Base-by-base conservation (phyloP, 2,329 filamentous ascomycete genomes). In the Teratosphaeria destructans region DNA sequence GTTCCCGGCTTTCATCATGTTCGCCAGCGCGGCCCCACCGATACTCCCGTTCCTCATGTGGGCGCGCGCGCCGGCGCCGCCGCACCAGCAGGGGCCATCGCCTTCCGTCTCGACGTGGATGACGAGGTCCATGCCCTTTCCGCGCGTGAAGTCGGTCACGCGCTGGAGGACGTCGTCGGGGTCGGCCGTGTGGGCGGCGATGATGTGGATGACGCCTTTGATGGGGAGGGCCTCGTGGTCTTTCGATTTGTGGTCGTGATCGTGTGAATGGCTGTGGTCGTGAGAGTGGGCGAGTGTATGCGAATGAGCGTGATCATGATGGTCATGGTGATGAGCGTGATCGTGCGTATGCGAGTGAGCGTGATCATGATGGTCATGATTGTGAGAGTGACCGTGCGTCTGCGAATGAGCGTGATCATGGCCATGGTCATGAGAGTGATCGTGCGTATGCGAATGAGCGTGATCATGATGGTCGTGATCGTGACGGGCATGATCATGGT, bases 171-270 rank as follows among this genome's bases (percentile, higher is more conserved):
- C 90, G 63, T 96, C 92, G 67, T 95, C 90, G 59, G 92, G 71
- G 66, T 92, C 85, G 2, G 87, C 85, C 2, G 81, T 83, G 27
- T 84, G 82, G 0, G 85, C 84, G 0, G 90, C 90, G 61, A 90
- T 85, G 47, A 96, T 82, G 70, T 96, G 93, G 62, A 96, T 92
- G 1, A 94, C 87, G 2, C 93, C 93, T 12, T 92, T 76, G 2
- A 96, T 80, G 63, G 79, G 83, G 56, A 75, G 70, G n/a, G 43
- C 6, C 19, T 19, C 8, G 43, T n/a, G 43, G 16, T 49, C 43
- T n/a, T n/a, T 19, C 16, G 11, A 6, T 39, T 39, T 39, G 16
- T 39, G 37, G 37, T 16, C 37, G 37, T 39, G 29, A 16, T 39
- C 11, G 35, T 39, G 35, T 11, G 35, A 12, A 11, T 39, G 35